phyloP scores from a whole-genome alignment of 2,329 filamentous ascomycete species.

The Neofusicoccum kwambonambiense region DNA sequence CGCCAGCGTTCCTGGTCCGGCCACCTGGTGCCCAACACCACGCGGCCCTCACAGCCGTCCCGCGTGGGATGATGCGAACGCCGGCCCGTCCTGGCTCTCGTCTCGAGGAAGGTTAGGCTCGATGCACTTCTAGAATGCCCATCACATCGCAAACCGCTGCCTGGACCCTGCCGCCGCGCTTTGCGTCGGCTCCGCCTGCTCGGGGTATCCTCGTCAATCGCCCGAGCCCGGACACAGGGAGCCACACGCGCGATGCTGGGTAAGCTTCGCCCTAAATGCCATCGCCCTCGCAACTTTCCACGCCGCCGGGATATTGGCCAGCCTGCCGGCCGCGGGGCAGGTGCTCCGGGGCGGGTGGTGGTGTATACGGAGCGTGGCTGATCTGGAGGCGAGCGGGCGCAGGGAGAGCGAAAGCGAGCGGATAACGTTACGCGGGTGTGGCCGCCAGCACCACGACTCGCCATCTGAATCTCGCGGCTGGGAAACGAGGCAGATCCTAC shows the following conservation, averaged over 20 bases:
- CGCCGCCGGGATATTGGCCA: background rate
- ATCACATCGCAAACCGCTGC: no score
- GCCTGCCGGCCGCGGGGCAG: background rate
- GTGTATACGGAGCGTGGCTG: background rate
- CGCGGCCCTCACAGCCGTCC: background rate
- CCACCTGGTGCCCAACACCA: background rate
- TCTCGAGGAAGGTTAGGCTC: background rate
- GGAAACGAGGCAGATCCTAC: background rate
- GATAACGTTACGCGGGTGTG: background rate
- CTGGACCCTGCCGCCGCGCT: background rate
- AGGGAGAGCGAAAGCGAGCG: background rate
- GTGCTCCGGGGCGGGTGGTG: background rate
- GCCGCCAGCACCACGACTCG: background rate
- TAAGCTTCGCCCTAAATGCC: background rate
- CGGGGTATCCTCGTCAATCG: background rate
- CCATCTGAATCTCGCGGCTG: background rate
- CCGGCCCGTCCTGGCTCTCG: background rate
- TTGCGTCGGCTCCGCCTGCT: background rate
- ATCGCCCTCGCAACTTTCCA: background rate
- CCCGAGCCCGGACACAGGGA: background rate
- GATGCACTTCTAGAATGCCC: background rate
- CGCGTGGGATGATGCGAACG: constrained; percentile 1
- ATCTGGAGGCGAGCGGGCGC: background rate
- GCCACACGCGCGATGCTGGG: background rate
- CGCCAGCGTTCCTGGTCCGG: background rate